Percentiles rank a stretch among this genome's conserved stretches.
Evolutionary conservation across 306 rosid species (phyloP).

Genomic region (Morella rubra): DNA sequence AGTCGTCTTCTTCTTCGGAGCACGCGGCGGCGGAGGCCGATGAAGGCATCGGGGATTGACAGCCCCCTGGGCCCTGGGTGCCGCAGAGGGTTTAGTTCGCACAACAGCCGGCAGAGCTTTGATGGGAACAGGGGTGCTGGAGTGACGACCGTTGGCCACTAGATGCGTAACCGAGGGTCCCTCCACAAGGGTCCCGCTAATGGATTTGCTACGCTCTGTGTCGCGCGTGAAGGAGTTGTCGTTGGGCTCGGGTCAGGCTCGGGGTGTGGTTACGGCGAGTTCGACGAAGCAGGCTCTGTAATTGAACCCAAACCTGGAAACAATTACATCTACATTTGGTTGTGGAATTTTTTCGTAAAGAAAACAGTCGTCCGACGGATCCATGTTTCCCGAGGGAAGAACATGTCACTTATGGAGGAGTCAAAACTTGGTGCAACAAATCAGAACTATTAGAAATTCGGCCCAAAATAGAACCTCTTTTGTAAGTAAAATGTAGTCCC

Average conservation of each 20-base stretch:
- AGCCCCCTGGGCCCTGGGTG: background rate
- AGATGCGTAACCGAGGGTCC: background rate
- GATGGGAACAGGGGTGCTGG: background rate
- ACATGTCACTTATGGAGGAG: too few species aligned
- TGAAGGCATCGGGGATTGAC: conserved; percentile 24
- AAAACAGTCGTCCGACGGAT: too few species aligned
- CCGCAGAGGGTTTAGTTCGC: background rate
- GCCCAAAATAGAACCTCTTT: too few species aligned
- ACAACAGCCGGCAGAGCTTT: background rate
- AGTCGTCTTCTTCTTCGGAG: conserved; percentile 16
- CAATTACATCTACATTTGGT: too few species aligned
- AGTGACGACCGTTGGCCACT: background rate
- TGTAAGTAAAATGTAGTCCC: too few species aligned
- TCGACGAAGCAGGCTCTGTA: background rate
- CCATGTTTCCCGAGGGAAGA: too few species aligned
- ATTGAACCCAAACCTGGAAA: background rate
- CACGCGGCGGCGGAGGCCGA: conserved; percentile 17
- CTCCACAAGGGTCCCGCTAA: background rate
- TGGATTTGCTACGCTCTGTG: background rate
- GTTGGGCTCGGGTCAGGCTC: background rate
- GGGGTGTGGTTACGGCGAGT: background rate
- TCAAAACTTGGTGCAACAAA: too few species aligned
- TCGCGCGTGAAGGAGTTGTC: background rate
- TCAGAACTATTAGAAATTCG: too few species aligned
- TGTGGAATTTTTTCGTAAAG: too few species aligned